Evolutionary conservation across 2,329 filamentous ascomycete genomes (phyloP), one percentile per base, ranked within the genome.

Genomic region (Gaeumannomyces sp.): DNA sequence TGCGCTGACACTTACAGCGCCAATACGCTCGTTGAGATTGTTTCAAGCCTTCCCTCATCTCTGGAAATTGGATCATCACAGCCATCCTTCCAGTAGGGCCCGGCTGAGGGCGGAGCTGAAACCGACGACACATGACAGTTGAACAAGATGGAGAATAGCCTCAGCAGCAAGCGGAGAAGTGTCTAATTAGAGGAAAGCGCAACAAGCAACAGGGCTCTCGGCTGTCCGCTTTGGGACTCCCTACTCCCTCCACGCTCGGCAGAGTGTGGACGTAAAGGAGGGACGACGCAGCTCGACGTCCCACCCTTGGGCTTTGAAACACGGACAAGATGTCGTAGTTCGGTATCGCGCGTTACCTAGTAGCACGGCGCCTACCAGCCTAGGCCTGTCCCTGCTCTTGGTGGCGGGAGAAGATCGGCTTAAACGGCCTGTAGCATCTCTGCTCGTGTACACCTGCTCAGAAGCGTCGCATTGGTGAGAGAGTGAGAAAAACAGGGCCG

Each of bases 1-100:
- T 53, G 22, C 19, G 45, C 45, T n/a, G 45, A 53, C 33, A 58
- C 33, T 22, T 60, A 60, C 57, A 35, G 61, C 33, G 60, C 38
- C 64, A 67, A 66, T 66, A 67, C 67, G 63, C 65, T 50, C 64
- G 57, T 59, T 64, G 67, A 67, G 64, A 68, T 68, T 67, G 65
- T 63, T 62, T 38, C 63, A 63, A 45, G 61, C 65, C 64, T 31
- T 65, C 64, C 45, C 59, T 62, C 61, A 65, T 64, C 61, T 60
- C 64, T 65, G 62, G 66, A 69, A 65, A 69, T 69, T 68, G 61
- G 59, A 59, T n/a, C 64, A 60, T 31, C 56, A 57, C 38, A 62
- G 38, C 60, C 61, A 31, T 58, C 59, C 62, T 63, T 65, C 67
- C 66, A 64, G 65, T 66, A 60, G 28, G 33, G 65, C 16, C 25